Conservation (phyloP, 208 protist species). For the Histomonas meleagridis region DNA sequence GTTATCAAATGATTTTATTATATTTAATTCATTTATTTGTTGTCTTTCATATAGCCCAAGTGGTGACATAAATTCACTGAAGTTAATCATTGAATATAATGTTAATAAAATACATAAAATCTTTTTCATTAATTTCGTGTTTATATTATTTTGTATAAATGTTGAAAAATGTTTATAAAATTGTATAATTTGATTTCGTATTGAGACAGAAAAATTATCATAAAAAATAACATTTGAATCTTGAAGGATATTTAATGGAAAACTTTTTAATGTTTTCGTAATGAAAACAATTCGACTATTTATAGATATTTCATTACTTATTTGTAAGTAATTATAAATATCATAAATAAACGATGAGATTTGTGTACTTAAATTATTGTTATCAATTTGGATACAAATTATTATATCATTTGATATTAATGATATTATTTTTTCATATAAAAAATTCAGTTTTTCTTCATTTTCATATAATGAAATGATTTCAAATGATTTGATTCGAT, state of each 20-base stretch:
- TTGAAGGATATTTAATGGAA: background rate
- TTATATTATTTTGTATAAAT: background rate
- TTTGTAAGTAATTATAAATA: background rate
- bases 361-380: background rate
- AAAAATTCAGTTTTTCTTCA: background rate
- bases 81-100: background rate
- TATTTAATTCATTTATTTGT: background rate
- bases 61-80: background rate
- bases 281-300: background rate
- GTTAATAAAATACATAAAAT: background rate
- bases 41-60: background rate
- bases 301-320: background rate
- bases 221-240: background rate
- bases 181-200: background rate
- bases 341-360: background rate
- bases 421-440: background rate
- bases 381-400: background rate
- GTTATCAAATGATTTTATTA: background rate
- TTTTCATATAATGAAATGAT: background rate
- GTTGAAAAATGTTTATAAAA: slow-evolving; percentile 1
- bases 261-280: background rate
- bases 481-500: slow-evolving; percentile 22
- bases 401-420: background rate
- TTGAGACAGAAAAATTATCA: background rate
- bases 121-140: background rate